Evolutionary conservation across 257 asterid genomes (phyloP).

Genomic region (Anisodus acutangulus): DNA sequence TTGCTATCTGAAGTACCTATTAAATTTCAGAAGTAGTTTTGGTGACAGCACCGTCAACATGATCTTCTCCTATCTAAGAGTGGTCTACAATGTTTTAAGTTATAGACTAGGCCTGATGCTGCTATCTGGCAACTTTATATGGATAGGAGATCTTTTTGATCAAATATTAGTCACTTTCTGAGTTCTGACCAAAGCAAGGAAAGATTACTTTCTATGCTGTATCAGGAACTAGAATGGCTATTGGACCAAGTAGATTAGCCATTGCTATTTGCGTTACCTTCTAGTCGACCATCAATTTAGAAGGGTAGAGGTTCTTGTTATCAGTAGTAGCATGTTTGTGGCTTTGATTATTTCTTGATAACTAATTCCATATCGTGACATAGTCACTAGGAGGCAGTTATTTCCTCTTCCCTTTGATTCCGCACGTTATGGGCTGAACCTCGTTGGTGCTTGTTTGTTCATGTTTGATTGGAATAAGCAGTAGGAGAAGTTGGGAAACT

Average conservation of each 20-base stretch:
- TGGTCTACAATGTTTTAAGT: neutral
- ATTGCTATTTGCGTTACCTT: neutral
- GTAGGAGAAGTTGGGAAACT: neutral
- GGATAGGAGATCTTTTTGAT: neutral
- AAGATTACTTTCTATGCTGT: neutral
- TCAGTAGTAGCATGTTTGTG: neutral
- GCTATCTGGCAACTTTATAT: neutral
- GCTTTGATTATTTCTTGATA: neutral
- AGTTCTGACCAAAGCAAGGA: neutral
- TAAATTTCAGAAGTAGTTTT: neutral
- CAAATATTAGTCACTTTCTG: neutral
- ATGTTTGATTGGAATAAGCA: neutral
- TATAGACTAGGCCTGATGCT: neutral
- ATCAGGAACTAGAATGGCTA: neutral
- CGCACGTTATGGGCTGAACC: neutral
- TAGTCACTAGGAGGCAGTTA: neutral
- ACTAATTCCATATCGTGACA: neutral
- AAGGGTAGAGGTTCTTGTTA: neutral
- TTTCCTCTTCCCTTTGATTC: neutral
- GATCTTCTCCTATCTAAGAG: constrained; percentile 6
- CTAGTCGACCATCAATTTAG: neutral
- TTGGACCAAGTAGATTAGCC: neutral
- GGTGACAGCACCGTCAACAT: neutral
- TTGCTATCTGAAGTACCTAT: neutral
- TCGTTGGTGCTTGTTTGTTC: neutral